Conservation (phyloP, 169 alveolate genomes). For the Cryptosporidium andersoni region DNA sequence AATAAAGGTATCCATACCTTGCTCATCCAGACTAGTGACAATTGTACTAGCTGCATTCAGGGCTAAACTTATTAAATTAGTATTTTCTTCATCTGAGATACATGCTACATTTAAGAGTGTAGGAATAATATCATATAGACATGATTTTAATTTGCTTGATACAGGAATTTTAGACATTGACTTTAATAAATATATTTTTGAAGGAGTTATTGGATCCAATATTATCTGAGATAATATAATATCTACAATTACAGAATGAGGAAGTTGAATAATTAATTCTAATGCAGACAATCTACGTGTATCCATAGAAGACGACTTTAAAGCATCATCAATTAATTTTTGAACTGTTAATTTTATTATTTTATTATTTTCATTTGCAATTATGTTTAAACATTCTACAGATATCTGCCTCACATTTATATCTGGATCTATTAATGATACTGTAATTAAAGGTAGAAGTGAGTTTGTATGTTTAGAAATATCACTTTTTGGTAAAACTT, state of each 20-base stretch:
- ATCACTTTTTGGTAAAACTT: slow-evolving; percentile 4
- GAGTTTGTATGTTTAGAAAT: neutral
- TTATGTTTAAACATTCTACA: slow-evolving; percentile 33
- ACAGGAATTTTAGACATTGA: slow-evolving; percentile 57
- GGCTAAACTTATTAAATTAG: neutral
- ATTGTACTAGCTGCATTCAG: slow-evolving; percentile 20
- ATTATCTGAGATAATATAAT: slow-evolving; percentile 34
- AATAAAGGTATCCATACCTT: slow-evolving; percentile 38
- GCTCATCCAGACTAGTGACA: slow-evolving; percentile 32
- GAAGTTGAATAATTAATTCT: slow-evolving; percentile 37
- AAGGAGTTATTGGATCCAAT: neutral
- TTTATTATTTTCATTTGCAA: slow-evolving; percentile 27
- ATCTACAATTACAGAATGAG: slow-evolving; percentile 32
- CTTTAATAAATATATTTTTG: slow-evolving; percentile 7
- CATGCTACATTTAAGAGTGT: slow-evolving; percentile 1
- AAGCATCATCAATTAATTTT: slow-evolving; percentile 34
- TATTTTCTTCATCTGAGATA: neutral
- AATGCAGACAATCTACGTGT: slow-evolving; percentile 29
- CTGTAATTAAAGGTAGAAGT: slow-evolving; percentile 24
- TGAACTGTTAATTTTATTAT: slow-evolving; percentile 3
- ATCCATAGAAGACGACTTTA: neutral
- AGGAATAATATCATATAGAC: slow-evolving; percentile 43
- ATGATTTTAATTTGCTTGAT: slow-evolving; percentile 16
- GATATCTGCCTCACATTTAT: slow-evolving; percentile 22
- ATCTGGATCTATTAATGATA: slow-evolving; percentile 20